Conservation (phyloP, 768 basidiomycete species). For the Russula dissimulans region DNA sequence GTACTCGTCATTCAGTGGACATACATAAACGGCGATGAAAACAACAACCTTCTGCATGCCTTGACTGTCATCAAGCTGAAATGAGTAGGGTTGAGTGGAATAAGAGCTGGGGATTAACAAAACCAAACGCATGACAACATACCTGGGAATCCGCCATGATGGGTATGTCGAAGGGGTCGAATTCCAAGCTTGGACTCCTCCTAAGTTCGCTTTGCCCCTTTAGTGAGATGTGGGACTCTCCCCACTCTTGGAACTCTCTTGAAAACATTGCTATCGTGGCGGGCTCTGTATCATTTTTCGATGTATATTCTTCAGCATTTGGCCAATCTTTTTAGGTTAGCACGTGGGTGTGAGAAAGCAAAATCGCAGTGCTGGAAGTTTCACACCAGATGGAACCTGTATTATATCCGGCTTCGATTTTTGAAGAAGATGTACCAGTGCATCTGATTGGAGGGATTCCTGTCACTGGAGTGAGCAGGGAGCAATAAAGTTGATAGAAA, state of each 20-base stretch:
- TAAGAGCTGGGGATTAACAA: constrained; percentile 1
- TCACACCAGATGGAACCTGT: background rate
- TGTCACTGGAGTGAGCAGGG: background rate
- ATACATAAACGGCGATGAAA: background rate
- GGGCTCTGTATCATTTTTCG: no score
- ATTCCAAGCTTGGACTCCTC: no score
- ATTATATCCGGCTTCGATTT: background rate
- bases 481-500: background rate
- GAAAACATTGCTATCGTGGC: no score
- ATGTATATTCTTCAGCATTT: no score
- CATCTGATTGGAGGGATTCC: background rate
- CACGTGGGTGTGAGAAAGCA: background rate
- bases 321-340: background rate
- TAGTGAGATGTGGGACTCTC: no score
- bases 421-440: background rate
- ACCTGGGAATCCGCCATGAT: background rate
- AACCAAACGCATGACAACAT: background rate
- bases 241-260: no score
- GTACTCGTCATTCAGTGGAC: background rate
- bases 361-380: background rate
- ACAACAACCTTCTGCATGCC: constrained; percentile 7
- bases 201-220: no score
- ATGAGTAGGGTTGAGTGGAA: background rate
- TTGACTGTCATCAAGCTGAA: constrained; percentile 1
- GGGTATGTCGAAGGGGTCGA: no score